Conservation (phyloP, 768 basidiomycete genomes). For the Amylocystis lapponica region DNA sequence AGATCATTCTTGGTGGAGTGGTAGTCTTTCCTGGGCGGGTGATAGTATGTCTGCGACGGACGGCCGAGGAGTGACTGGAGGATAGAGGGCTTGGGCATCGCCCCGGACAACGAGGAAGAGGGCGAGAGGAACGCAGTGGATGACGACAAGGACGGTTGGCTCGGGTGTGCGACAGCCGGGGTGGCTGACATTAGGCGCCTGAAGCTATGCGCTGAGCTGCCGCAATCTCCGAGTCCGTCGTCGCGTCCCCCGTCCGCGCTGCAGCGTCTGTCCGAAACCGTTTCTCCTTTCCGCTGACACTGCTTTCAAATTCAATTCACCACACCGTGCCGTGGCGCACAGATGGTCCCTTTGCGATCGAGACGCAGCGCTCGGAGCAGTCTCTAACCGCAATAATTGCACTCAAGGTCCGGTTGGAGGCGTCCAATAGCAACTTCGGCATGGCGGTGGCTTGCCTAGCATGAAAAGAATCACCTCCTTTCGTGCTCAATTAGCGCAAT, state of each 20-base stretch:
- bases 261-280: no score
- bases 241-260: not conserved
- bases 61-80: slow-evolving; percentile 55
- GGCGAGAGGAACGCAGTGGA: not conserved
- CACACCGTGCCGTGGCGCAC: not conserved
- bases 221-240: not conserved
- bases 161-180: not conserved
- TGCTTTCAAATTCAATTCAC: not conserved
- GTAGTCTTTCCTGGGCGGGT: slow-evolving; percentile 40
- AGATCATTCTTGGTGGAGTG: slow-evolving; percentile 48
- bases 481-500: no score
- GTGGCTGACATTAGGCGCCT: not conserved
- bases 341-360: not conserved
- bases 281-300: not conserved
- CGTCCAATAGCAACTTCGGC: no score
- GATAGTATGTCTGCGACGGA: slow-evolving; percentile 59
- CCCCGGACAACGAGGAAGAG: not conserved
- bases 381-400: no score
- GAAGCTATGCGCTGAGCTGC: not conserved
- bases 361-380: no score
- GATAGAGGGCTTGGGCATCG: slow-evolving; percentile 52
- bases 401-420: no score
- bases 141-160: no score
- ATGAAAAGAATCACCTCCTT: no score
- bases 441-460: no score